phyloP scores from a whole-genome alignment of 371 early-diverging fungal genomes.

The Lichtheimia ramosa region DNA sequence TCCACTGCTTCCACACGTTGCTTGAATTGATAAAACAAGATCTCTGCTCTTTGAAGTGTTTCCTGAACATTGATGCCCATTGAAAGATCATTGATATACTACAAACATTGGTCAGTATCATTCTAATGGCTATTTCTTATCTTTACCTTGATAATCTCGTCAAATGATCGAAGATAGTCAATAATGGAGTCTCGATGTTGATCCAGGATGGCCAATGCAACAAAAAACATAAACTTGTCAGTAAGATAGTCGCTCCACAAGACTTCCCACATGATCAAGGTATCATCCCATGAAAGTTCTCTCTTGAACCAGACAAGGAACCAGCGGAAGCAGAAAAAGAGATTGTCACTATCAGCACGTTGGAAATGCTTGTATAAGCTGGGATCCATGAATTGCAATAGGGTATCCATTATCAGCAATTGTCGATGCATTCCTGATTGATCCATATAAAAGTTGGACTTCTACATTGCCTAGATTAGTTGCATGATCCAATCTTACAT shows the following conservation, averaged over 20 bases:
- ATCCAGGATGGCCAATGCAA: constrained; percentile 88
- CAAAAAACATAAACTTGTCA: constrained; percentile 81
- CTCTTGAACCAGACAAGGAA: constrained; percentile 92
- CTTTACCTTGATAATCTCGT: constrained; percentile 86
- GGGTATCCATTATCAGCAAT: constrained; percentile 67
- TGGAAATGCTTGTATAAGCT: constrained; percentile 76
- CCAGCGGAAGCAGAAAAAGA: constrained; percentile 96
- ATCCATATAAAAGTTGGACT: constrained; percentile 78
- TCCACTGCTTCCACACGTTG: constrained; percentile 48
- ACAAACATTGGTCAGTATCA: constrained; percentile 6
- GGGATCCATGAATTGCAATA: constrained; percentile 85
- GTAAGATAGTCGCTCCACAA: constrained; percentile 86
- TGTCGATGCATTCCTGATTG: constrained; percentile 91
- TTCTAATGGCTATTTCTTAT: not conserved
- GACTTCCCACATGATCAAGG: constrained; percentile 83
- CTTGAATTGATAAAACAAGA: constrained; percentile 74
- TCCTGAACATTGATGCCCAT: constrained; percentile 75
- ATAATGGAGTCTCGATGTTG: constrained; percentile 80
- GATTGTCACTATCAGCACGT: constrained; percentile 76
- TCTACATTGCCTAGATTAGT: constrained; percentile 27
- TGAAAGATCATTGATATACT: constrained; percentile 88
- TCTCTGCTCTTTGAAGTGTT: constrained; percentile 78
- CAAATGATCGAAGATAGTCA: constrained; percentile 77
- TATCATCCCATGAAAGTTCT: constrained; percentile 86
- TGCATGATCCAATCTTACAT: not conserved